Evolutionary conservation across 2,329 filamentous ascomycete genomes (phyloP).

Genomic region (Trichoderma simmonsii): DNA sequence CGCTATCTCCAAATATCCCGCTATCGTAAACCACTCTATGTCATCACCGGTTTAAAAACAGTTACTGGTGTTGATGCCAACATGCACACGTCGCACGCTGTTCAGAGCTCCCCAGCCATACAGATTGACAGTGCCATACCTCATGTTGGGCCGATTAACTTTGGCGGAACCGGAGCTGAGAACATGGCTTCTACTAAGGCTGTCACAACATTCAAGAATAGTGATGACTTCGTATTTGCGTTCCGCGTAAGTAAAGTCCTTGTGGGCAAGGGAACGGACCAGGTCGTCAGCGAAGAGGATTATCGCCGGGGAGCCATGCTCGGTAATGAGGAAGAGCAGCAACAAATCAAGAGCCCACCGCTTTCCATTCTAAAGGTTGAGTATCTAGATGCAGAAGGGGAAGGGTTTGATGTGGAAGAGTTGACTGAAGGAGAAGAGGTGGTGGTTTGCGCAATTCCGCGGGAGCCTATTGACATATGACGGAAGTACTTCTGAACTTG

Average conservation of each 20-base stretch:
- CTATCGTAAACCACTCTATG: background rate
- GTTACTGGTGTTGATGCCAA: background rate
- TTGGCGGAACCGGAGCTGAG: background rate
- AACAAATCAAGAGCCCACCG: background rate
- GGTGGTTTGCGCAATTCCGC: background rate
- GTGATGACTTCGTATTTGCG: background rate
- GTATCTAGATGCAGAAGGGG: background rate
- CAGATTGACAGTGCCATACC: background rate
- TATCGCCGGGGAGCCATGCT: background rate
- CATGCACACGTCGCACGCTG: background rate
- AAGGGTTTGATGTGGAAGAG: background rate
- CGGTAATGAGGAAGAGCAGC: background rate
- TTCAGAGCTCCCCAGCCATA: background rate
- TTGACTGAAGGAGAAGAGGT: background rate
- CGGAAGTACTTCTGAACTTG: too few species aligned
- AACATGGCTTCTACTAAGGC: background rate
- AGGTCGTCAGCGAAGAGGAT: background rate
- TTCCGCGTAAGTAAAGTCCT: background rate
- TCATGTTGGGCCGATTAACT: background rate
- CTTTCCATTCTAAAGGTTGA: background rate
- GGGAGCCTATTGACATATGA: background rate
- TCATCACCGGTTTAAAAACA: background rate
- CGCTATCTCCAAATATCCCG: background rate
- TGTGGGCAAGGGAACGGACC: background rate
- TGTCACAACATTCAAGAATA: background rate